Base-by-base conservation (phyloP, 2,329 filamentous ascomycete species). In the Alternaria sp. region DNA sequence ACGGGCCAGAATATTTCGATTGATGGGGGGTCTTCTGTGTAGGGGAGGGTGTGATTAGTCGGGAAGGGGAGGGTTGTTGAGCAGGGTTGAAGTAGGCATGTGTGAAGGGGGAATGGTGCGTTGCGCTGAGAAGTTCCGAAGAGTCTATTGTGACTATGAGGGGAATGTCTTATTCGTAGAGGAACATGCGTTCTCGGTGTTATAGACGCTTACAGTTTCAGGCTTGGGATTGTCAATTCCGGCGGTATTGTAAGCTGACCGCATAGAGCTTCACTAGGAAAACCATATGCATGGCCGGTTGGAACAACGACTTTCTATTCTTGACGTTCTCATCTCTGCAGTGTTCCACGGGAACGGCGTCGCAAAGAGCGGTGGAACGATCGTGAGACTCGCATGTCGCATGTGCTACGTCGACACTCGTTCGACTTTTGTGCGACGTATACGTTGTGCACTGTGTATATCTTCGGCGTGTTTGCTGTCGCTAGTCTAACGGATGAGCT, bases 1-100 rank as follows among this genome's bases (percentile, higher is more conserved):
- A 80, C 79, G 10, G 79, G 79, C 4, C 77, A 80, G 66, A 80
- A 80, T 58, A 66, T 80, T 19, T 70, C 71, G 50, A 76, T 80
- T 45, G 79, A 80, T 73, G 74, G 77, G 8, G 79, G 78, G 0
- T 76, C 71, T 1, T 76, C 74, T 6, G 55, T 62, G 15, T 62
- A 59, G 44, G 12, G 12, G 43, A 21, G 43, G 12, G 19, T 19
- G 43, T 46, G 44, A 2, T 8, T n/a, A n/a, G n/a, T n/a, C n/a
- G n/a, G n/a, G n/a, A n/a, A n/a, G n/a, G n/a, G n/a, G n/a, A n/a
- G n/a, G n/a, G n/a, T 46, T 7, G 44, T 46, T 21, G 12, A 7
- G 13, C 8, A 5, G 21, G 21, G 45, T 40, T 17, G 15, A 5
- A 40, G 9, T 40, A 9, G 36, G 36, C 15, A 40, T 40, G 36